Evolutionary conservation across 164 flowering plant species (phyloP).

Genomic region (Macadamia tetraphylla): DNA sequence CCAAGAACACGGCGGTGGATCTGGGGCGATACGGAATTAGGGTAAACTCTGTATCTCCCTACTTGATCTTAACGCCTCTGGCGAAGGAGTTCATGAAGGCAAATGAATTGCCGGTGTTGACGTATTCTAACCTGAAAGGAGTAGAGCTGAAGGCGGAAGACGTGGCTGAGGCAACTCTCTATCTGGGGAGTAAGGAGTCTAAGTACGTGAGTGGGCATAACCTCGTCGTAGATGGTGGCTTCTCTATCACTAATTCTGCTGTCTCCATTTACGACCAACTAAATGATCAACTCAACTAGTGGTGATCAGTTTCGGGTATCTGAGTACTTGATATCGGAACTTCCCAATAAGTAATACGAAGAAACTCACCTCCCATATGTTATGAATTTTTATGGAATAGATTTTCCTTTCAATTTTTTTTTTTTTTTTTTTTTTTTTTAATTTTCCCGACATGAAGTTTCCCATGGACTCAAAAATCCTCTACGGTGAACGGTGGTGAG

Average conservation of each 20-base stretch:
- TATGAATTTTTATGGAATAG: no score
- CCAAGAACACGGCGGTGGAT: not conserved
- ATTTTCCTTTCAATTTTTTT: no score
- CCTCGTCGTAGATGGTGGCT: not conserved
- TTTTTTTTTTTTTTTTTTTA: no score
- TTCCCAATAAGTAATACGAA: no score
- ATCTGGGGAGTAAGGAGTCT: conserved; percentile 14
- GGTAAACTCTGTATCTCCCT: not conserved
- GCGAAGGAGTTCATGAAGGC: conserved; percentile 9
- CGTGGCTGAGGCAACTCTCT: conserved; percentile 30
- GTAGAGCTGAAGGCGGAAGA: conserved; percentile 22
- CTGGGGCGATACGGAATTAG: not conserved
- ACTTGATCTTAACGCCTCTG: conserved; percentile 18
- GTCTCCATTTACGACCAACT: no score
- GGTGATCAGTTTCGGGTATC: no score
- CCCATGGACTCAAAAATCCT: no score
- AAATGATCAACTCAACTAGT: no score
- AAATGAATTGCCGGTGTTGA: conserved; percentile 6
- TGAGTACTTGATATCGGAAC: no score
- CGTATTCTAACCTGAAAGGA: conserved; percentile 19
- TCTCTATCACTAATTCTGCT: not conserved
- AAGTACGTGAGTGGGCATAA: conserved; percentile 1
- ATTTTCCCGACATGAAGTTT: no score
- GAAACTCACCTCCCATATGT: no score
- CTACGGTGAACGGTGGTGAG: no score